These are phyloP conservation scores for Acacia pycnantha DNA, from an alignment of 331 rosid genomes.

Conservation along the genomic window DNA sequence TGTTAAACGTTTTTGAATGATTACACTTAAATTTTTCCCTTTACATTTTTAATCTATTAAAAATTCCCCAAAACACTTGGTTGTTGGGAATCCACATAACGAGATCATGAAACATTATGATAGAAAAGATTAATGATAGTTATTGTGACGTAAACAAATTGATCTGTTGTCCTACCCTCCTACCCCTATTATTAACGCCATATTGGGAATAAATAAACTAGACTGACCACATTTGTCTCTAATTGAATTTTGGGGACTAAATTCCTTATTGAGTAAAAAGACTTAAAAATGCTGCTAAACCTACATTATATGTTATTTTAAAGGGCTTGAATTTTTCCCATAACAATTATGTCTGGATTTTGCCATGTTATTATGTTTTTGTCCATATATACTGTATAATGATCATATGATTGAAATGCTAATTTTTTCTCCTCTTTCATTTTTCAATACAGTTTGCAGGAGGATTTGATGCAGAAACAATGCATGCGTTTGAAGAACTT, in stretches of 20 bases:
- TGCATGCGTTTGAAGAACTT: constrained; percentile 94
- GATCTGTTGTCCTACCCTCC: neutral
- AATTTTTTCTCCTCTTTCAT: neutral
- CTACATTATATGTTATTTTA: neutral
- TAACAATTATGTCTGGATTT: neutral
- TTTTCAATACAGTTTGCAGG: constrained; percentile 87
- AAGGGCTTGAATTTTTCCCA: neutral
- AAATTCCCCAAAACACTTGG: neutral
- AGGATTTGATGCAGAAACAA: constrained; percentile 98
- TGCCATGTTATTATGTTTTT: neutral
- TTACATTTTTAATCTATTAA: no score
- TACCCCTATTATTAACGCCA: neutral
- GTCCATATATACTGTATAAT: neutral
- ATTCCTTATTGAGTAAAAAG: neutral
- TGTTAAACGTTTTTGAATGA: neutral
- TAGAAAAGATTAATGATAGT: neutral
- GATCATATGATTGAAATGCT: neutral
- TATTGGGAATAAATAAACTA: neutral
- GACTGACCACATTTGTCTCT: no score
- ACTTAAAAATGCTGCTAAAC: neutral
- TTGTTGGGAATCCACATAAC: neutral
- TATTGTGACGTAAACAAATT: neutral
- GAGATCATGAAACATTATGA: neutral
- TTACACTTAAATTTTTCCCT: no score
- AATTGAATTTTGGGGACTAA: neutral